A percentile compares a stretch with the other conserved stretches of the same genome.
These are phyloP conservation scores for Russula vinacea DNA, from an alignment of 768 basidiomycete species.

Conservation along the genomic window DNA sequence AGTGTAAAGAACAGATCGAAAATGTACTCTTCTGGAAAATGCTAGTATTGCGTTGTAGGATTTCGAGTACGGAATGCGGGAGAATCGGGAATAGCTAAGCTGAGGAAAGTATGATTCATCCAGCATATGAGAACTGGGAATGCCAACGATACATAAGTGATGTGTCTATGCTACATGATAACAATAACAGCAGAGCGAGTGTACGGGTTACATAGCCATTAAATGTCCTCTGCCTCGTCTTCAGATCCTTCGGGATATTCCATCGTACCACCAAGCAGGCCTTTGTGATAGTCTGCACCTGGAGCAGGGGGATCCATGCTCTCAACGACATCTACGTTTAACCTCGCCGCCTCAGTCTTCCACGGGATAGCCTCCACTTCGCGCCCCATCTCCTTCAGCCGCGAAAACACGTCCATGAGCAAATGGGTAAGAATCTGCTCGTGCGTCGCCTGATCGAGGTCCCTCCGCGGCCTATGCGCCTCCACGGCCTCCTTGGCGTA, in stretches of 20 bases:
- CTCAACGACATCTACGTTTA: slow-evolving; percentile 24
- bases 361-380: slow-evolving; percentile 25
- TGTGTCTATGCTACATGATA: slow-evolving; percentile 14
- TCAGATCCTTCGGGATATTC: slow-evolving; percentile 3
- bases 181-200: background rate
- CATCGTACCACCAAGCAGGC: background rate
- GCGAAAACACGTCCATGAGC: slow-evolving; percentile 23
- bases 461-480: slow-evolving; percentile 19
- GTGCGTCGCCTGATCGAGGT: background rate
- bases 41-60: background rate
- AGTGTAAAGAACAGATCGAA: background rate
- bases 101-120: background rate
- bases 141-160: slow-evolving; percentile 2
- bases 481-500: slow-evolving; percentile 20
- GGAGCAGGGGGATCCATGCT: slow-evolving; percentile 4
- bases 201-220: background rate
- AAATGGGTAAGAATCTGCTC: slow-evolving; percentile 11
- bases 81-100: background rate
- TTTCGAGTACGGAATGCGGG: background rate
- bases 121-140: background rate
- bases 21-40: background rate
- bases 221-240: slow-evolving; percentile 11
- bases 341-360: slow-evolving; percentile 25
- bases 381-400: slow-evolving; percentile 17
- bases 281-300: background rate